A percentile compares a stretch with the other conserved stretches of the same genome.
Conservation (phyloP, 139 green algal species). For the Micromonas pusilla region DNA sequence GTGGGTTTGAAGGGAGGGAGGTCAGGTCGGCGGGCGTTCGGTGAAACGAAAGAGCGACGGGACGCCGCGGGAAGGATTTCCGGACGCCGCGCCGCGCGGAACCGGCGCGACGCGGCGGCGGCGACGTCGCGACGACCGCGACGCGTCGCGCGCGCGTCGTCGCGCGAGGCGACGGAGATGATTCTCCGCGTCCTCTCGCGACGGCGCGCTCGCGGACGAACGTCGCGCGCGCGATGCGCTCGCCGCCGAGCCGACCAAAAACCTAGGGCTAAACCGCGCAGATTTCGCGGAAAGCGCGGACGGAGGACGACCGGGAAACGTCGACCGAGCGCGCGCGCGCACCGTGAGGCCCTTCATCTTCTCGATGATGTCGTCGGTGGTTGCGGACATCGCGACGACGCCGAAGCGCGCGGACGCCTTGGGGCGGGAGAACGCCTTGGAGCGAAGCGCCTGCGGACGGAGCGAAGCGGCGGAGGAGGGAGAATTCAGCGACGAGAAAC, state of each 20-base stretch:
- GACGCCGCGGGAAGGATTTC: no score
- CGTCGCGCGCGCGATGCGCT: no score
- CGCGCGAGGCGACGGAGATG: no score
- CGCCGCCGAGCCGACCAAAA: no score
- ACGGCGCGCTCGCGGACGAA: no score
- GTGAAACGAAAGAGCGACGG: not conserved
- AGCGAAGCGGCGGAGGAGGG: not conserved
- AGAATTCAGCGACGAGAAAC: no score
- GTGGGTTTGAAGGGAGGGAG: not conserved
- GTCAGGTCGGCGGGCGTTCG: not conserved
- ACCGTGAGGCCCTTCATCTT: conserved; percentile 58
- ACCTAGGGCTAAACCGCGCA: no score
- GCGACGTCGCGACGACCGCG: not conserved
- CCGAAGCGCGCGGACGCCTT: not conserved
- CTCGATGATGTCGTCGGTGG: conserved; percentile 49
- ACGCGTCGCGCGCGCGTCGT: not conserved
- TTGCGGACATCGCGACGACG: conserved; percentile 27
- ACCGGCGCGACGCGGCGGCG: no score
- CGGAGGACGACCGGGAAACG: not conserved
- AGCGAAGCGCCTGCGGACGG: not conserved
- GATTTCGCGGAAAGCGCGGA: no score
- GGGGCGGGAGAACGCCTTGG: not conserved
- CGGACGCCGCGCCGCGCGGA: no score
- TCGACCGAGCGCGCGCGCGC: not conserved
- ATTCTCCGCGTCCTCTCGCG: no score